These are phyloP conservation scores for Starmerella floricola DNA, from an alignment of 805 yeast species.

Conservation along the genomic window DNA sequence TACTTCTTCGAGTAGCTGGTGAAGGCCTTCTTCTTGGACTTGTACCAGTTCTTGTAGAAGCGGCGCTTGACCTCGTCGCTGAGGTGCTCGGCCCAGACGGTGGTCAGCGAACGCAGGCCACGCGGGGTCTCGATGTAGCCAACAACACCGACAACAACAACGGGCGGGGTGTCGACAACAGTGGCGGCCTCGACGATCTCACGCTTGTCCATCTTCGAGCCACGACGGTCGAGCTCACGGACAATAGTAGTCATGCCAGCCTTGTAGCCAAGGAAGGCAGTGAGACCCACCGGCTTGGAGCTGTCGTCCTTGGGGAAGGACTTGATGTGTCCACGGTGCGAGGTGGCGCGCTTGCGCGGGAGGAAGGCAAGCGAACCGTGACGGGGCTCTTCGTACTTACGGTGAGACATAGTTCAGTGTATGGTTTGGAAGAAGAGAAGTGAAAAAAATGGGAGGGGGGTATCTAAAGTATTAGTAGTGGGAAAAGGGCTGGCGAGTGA, in stretches of 20 bases:
- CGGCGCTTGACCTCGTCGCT: conserved; percentile 99
- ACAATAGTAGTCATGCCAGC: conserved; percentile 99
- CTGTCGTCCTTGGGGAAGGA: conserved; percentile 98
- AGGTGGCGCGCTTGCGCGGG: conserved; percentile 99
- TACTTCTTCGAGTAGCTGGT: conserved; percentile 99
- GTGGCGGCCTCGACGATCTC: conserved; percentile 99
- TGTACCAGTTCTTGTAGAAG: conserved; percentile 99
- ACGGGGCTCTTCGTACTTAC: conserved; percentile 99
- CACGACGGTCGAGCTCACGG: conserved; percentile 99
- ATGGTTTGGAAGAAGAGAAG: background rate
- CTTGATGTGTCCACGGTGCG: conserved; percentile 97
- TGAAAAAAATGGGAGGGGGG: background rate
- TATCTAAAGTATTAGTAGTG: background rate
- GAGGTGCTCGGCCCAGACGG: conserved; percentile 99
- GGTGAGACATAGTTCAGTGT: conserved; percentile 78
- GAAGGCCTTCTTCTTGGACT: conserved; percentile 99
- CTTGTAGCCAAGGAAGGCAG: conserved; percentile 99
- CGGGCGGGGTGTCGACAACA: conserved; percentile 97
- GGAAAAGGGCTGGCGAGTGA: background rate
- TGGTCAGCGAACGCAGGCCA: conserved; percentile 98
- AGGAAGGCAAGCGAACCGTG: conserved; percentile 99
- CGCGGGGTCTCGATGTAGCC: conserved; percentile 99
- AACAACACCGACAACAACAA: conserved; percentile 98
- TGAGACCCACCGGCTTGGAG: conserved; percentile 94
- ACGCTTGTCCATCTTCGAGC: conserved; percentile 99